Evolutionary conservation across 2,329 filamentous ascomycete genomes (phyloP), one percentile per base, ranked within the genome.

Genomic region (Zymoseptoria crescenta): DNA sequence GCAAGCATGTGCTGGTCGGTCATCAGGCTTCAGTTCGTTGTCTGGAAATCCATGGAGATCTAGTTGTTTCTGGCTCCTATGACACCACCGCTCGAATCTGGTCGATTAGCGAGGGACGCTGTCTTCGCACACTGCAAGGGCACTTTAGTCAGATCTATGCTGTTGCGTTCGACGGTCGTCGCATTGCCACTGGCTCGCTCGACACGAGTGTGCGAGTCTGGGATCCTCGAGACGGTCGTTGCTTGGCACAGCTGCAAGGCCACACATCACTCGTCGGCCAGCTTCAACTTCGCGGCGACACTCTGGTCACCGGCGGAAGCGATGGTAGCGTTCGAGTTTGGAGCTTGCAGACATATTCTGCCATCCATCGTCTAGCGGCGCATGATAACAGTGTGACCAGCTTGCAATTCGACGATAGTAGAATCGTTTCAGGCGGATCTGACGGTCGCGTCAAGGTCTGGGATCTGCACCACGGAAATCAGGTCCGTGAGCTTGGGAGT

Each of bases 121-220:
- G 94, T 73, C 78, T 97, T 57, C 87, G 93, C 66, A 96, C 91
- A 0, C 80, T 99, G 48, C 87, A 88, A 51, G 94, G 94, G 0
- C 94, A 99, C 75, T 99, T 96, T 76, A 97, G 93, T 72, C 94
- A 99, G 72, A 99, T 99, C 59, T 99, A 99, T 73, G 94, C 94
- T 20, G 96, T 99, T 72, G 94, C 94, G 1, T 99, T 97, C 74
- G 94, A 99, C 72, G 94, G 94, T 48, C 87, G 87, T 66, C 84
- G 92, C 64, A 92, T 99, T 59, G 93, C 95, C 41, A 99, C 94
- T 8, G 94, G 94, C 55, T 96, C 92, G 74, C 79, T 99, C 62
- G 94, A 99, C 75, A 99, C 94, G 3, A 96, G 93, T 68, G 93
- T 99, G 27, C 83, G 94, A 64, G 95, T 99, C 63, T 99, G 94